Evolutionary conservation across 768 basidiomycete genomes (phyloP), one percentile per base, ranked within the genome.

Genomic region (Termitomyces bulborhizus): DNA sequence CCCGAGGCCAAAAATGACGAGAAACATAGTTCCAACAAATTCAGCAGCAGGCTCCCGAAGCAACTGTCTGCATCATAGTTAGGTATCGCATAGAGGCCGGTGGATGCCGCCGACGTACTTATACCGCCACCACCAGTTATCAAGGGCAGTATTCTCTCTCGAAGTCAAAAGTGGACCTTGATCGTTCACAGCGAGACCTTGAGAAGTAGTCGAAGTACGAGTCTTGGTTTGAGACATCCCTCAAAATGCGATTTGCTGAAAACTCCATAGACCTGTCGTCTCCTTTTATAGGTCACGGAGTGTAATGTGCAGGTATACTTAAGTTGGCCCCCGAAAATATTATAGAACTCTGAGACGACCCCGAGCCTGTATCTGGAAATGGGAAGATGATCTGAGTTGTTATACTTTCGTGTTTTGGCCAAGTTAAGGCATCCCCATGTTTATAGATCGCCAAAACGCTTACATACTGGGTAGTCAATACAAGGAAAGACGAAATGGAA

Each of bases 11-110:
- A 83, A 76, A 52, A 81, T 74, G 55, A 78, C 65, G 7, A 82
- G 69, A 29, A 82, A 69, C 76, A 79, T 75, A 7, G 75, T 73
- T 37, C 82, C 81, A 48, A 78, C 59, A 60, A 82, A 83, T 62
- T 83, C 81, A 27, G 79, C 82, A 15, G 74, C 74, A 21, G 77
- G 60, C 55, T 71, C 68, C 15, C 70, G 66, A 15, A 71, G 61
- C 52, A 65, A 57, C 57, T 71, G 66, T 16, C 69, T 69, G 34
- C 16, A 37, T 24, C 26, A 43, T 36, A 12, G 40, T 47, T 29
- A 51, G 32, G 40, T 26, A 50, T 15, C 8, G 9, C 12, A 27
- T 9, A 6, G 31, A 49, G 13, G 40, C 3, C 4, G 2, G 11
- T 3, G 36, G 13, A 31, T 34, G 29, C 27, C 11, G 37, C 51